Base-by-base conservation (phyloP, 2,329 filamentous ascomycete species). In the Aspergillus sojae region DNA sequence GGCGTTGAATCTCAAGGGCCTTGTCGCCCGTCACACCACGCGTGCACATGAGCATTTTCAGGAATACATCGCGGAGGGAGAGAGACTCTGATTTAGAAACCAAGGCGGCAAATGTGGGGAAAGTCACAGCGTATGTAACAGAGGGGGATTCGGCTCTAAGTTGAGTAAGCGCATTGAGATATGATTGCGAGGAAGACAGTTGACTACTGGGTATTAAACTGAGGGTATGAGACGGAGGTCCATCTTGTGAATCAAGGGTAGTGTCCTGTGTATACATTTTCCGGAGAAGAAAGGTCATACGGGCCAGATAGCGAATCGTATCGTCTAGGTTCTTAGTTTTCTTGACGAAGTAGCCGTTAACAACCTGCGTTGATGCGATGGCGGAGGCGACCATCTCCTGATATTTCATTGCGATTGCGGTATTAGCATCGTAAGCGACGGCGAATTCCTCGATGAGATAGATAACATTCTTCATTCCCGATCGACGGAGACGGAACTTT, bases 31-130 rank as follows among this genome's bases (percentile, higher is more conserved):
- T 91, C 14, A 95, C 82, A 1, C 91, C 90, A 60, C 85, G 85
- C 1, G 86, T 92, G 66, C 90, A 92, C 91, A 95, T 93, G 55
- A 95, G 83, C 91, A 95, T 94, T 77, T 94, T 94, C 30, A 95
- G 79, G 69, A 87, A 94, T 0, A 94, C 77, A 70, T 95, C 92
- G 61, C 90, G 83, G 11, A 94, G 79, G 0, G 91, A 91, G 69
- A 93, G 85, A 63, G 85, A 85, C 58, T 91, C 89, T 0, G 90
- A 92, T 75, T 95, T 95, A 10, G 89, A 91, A 0, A 88, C 88
- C 52, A 94, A 78, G 0, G 88, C 88, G 0, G 89, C 87, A 73
- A 94, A 94, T 0, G 89, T 89, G 0, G 84, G 79, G 69, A 93
- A 93, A 12, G 85, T 91, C 63, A 93, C 85, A 70, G 89, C 84